These are phyloP conservation scores for Yarrowia divulgata DNA, from an alignment of 805 yeast species.

Conservation along the genomic window DNA sequence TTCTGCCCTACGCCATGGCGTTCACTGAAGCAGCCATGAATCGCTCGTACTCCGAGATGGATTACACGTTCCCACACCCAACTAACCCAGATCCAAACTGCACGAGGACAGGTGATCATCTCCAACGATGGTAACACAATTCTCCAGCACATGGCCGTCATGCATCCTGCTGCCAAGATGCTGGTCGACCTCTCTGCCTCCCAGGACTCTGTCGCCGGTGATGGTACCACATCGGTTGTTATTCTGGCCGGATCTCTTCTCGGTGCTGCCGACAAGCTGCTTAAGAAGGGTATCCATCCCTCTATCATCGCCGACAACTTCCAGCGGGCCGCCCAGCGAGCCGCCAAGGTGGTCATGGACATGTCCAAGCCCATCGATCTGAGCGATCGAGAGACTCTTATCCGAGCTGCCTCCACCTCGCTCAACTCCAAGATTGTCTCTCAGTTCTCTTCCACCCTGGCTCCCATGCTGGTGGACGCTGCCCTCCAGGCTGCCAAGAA, in stretches of 20 bases:
- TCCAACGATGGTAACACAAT: conserved; percentile 99
- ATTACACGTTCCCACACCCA: background rate
- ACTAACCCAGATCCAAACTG: conserved; percentile 63
- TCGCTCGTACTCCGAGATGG: no score
- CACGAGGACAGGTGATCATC: conserved; percentile 88
- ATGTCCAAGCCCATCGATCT: conserved; percentile 86
- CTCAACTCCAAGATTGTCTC: conserved; percentile 94
- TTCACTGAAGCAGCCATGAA: no score
- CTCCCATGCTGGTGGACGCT: conserved; percentile 94
- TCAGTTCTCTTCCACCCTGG: conserved; percentile 82
- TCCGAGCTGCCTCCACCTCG: conserved; percentile 94
- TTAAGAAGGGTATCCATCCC: conserved; percentile 91
- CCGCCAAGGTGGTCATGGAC: conserved; percentile 79
- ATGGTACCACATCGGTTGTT: conserved; percentile 98
- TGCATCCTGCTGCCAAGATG: conserved; percentile 99
- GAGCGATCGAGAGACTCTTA: conserved; percentile 78
- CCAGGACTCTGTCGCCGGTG: conserved; percentile 99
- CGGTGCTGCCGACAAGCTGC: conserved; percentile 91
- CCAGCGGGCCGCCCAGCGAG: conserved; percentile 84
- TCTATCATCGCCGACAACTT: conserved; percentile 92
- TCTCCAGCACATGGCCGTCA: conserved; percentile 94
- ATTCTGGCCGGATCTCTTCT: conserved; percentile 92
- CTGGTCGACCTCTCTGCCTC: conserved; percentile 96
- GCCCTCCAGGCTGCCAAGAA: conserved; percentile 78
- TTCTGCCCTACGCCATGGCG: no score